Base-by-base conservation (phyloP, 2,329 filamentous ascomycete species). In the Xylariaceae sp. region DNA sequence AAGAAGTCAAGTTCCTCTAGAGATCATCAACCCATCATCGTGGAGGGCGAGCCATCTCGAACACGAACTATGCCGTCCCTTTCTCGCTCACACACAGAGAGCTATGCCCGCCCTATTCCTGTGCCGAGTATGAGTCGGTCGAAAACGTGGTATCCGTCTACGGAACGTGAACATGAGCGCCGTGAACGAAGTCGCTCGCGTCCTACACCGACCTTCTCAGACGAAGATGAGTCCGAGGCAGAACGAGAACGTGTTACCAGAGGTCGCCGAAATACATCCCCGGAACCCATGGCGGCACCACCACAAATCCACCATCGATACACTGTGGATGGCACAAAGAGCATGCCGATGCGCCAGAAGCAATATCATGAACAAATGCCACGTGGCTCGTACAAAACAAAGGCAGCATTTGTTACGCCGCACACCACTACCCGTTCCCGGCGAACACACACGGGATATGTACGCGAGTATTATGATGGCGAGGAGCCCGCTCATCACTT, bases 221-320 rank as follows among this genome's bases (percentile, higher is more conserved):
- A 58, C 7, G 62, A 63, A 9, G 65, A 65, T 6, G 63, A 64
- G 2, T 66, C 66, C 1, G 66, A 65, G 3, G 63, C 63, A 5
- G 65, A 65, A 7, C 58, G 59, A 32, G 64, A 64, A 19, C 60
- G 51, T 34, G 56, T 11, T 60, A 59, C 45, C 63, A 58, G 11
- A 57, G 19, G 54, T 46, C 64, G 64, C 30, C 60, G 62, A 37
- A 62, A 55, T 11, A 59, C 61, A 12, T 67, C 66, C 40, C 65
- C 65, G 8, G 65, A 64, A 11, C 40, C 50, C 4, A 58, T 64
- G 35, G 42, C 55, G 9, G 30, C 35, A 8, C 55, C 50, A 19
- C 12, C 34, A 40, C 46, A 35, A n/a, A 58, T 50, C 9, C 59
- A 44, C 3, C 42, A 51, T 35, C 55, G 53, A 8, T 60, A 60